Base-by-base conservation (phyloP, 768 basidiomycete genomes). In the Kwoniella dendrophila region DNA sequence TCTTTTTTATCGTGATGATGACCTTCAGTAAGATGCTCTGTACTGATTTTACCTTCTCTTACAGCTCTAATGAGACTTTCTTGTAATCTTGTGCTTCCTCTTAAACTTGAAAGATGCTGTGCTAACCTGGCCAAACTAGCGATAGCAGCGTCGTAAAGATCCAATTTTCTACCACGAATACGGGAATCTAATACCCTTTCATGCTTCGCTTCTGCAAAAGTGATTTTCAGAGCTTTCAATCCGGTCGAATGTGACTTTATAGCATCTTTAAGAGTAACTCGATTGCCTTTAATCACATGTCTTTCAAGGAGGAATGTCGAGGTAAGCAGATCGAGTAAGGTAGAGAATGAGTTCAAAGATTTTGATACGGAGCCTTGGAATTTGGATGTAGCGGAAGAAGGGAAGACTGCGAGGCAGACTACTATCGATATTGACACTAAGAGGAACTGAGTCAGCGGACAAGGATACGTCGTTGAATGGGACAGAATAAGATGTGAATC, bases 91-190 rank as follows among this genome's bases (percentile, higher is more conserved):
- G 88, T 91, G 1, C 92, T 90, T 59, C 89, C 87, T 48, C 95
- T 81, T 61, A 98, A 81, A 26, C 95, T 93, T 58, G 88, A 93
- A 38, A 99, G 80, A 80, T 98, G 94, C 73, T 99, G 95, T 0
- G 91, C 96, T 4, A 99, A 84, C 18, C 92, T 82, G 62, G 90
- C 94, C 70, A 99, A 82, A 70, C 88, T 88, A 62, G 87, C 87
- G 11, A 97, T 88, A 0, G 90, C 89, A 64, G 92, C 90, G 65
- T 90, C 89, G 61, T 94, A 95, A 0, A 89, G 87, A 55, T 82
- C 81, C 51, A 85, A 80, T 43, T 77, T 80, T 44, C 73, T 74
- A 1, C 75, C 70, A 1, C 74, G 63, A 22, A 82, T 79, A 8
- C 81, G 68, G 0, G 70, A 52, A 66, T 83, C 81, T 29, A 80